These are phyloP conservation scores for Neurospora discreta DNA, from an alignment of 495 filamentous ascomycete species.

Conservation along the genomic window DNA sequence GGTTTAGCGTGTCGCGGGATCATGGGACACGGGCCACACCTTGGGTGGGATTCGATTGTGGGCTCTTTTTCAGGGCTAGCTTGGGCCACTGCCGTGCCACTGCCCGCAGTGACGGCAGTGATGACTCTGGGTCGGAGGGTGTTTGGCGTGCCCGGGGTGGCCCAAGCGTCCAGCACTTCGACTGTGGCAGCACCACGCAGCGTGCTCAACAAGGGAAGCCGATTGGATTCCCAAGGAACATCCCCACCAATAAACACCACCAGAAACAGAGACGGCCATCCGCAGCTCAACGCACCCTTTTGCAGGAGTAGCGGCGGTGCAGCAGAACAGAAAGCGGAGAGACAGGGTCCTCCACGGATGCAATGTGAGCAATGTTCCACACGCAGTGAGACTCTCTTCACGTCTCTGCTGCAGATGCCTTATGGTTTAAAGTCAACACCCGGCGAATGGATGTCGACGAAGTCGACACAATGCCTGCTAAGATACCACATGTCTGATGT, in stretches of 20 bases:
- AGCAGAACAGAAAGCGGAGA: neutral
- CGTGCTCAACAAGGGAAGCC: neutral
- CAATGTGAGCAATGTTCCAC: neutral
- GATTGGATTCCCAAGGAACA: conserved; percentile 3
- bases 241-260: conserved; percentile 5
- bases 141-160: neutral
- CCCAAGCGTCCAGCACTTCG: neutral
- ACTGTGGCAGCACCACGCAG: neutral
- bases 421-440: neutral
- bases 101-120: conserved; percentile 1
- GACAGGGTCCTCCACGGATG: neutral
- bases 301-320: neutral
- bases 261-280: neutral
- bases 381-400: neutral
- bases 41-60: neutral
- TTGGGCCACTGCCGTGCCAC: neutral
- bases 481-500: neutral
- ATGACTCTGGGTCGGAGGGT: neutral
- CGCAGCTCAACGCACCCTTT: neutral
- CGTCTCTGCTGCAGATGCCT: neutral
- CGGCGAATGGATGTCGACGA: conserved; percentile 10
- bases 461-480: conserved; percentile 7
- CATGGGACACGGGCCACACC: conserved; percentile 15
- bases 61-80: neutral
- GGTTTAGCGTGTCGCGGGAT: conserved; percentile 9